These are phyloP conservation scores for Anthoceros angustus DNA, from an alignment of 225 moss, liverwort and hornwort genomes.

Conservation along the genomic window DNA sequence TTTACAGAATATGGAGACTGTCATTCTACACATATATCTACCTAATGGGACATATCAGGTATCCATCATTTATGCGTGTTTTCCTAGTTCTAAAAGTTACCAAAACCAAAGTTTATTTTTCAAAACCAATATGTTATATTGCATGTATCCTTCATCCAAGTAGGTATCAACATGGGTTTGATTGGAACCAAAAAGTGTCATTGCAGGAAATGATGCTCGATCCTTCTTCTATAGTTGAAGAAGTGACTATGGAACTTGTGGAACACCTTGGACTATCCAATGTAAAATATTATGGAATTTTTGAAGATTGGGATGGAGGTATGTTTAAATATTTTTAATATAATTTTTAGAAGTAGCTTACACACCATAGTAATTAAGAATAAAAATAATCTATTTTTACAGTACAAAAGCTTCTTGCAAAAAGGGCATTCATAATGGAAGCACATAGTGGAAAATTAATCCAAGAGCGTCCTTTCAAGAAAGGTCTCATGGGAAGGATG, in stretches of 20 bases:
- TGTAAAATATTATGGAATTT: constrained; percentile 10
- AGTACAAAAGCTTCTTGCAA: not conserved
- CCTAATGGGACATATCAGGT: not conserved
- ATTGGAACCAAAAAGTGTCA: not conserved
- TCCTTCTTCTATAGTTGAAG: constrained; percentile 6
- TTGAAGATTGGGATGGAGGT: constrained; percentile 5
- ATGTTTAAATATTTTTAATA: too few species aligned
- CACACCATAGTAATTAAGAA: not conserved
- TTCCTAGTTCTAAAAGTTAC: not conserved
- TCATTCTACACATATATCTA: not conserved
- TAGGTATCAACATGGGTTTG: not conserved
- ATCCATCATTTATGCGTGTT: not conserved
- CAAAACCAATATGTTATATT: not conserved
- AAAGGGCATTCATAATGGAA: not conserved
- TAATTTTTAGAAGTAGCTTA: too few species aligned
- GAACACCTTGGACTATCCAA: constrained; percentile 7
- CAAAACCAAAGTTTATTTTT: not conserved
- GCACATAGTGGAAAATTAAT: not conserved
- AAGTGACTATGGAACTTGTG: constrained; percentile 7
- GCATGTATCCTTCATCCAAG: not conserved
- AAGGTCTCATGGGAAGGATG: not conserved
- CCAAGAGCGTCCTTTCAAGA: not conserved
- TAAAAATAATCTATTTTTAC: not conserved
- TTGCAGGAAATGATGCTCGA: not conserved
- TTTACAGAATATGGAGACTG: constrained; percentile 1